Evolutionary conservation across 2,329 filamentous ascomycete genomes (phyloP).

Genomic region (Beauveria varroae): DNA sequence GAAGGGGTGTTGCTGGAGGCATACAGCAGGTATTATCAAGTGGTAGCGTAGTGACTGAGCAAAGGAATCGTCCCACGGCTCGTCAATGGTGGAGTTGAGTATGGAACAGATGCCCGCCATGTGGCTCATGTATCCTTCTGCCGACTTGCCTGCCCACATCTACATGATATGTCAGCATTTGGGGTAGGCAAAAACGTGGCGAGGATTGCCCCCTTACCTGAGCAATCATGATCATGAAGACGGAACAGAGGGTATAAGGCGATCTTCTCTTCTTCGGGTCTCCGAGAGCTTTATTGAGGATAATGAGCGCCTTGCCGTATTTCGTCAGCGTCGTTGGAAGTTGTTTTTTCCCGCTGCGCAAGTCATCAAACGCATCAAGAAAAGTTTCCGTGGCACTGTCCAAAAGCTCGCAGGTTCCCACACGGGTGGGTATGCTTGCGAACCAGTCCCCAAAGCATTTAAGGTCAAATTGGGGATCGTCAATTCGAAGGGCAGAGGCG

Average conservation of each 20-base stretch:
- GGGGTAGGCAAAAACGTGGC: neutral
- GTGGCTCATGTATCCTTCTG: conserved; percentile 21
- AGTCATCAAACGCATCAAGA: conserved; percentile 18
- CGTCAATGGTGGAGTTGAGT: conserved; percentile 19
- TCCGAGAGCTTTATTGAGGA: conserved; percentile 20
- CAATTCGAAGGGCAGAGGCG: conserved; percentile 27
- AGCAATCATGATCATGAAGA: conserved; percentile 30
- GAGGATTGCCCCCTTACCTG: conserved; percentile 19
- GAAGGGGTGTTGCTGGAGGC: neutral
- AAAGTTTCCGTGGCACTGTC: conserved; percentile 30
- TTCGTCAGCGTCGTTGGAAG: conserved; percentile 19
- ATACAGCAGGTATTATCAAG: conserved; percentile 25
- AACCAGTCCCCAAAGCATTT: conserved; percentile 39
- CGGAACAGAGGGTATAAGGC: conserved; percentile 28
- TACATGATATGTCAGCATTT: conserved; percentile 1
- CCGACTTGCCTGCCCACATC: conserved; percentile 25
- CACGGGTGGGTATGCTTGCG: conserved; percentile 33
- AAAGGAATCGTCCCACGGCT: conserved; percentile 21
- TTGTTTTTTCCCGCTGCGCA: conserved; percentile 18
- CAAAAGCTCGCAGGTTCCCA: conserved; percentile 38
- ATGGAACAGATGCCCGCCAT: conserved; percentile 26
- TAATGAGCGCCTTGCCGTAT: conserved; percentile 24
- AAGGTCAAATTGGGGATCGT: conserved; percentile 39
- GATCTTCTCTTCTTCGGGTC: conserved; percentile 21
- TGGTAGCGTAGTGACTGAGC: conserved; percentile 23